These are phyloP conservation scores for Orychophragmus violaceus DNA, from an alignment of 345 rosid species.

Conservation along the genomic window DNA sequence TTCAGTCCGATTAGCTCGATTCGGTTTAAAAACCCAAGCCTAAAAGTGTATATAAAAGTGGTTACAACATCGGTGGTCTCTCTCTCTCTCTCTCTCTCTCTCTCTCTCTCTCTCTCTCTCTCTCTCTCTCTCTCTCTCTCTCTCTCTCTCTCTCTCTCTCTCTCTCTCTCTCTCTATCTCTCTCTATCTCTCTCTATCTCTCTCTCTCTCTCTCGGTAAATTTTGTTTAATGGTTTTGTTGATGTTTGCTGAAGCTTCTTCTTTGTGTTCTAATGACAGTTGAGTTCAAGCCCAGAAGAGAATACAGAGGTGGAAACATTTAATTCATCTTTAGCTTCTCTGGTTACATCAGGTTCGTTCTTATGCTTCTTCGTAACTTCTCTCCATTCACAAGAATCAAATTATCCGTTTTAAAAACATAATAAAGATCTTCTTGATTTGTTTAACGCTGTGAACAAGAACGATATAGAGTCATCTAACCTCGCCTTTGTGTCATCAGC, in stretches of 20 bases:
- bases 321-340: conserved; percentile 66
- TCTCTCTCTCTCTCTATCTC: no score
- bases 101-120: no score
- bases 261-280: conserved; percentile 36
- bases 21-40: no score
- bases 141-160: no score
- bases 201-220: no score
- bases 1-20: no score
- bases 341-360: conserved; percentile 68
- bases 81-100: no score
- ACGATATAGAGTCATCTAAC: conserved; percentile 72
- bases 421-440: not conserved
- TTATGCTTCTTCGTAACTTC: not conserved
- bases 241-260: not conserved
- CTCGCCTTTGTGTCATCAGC: conserved; percentile 68
- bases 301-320: no score
- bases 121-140: no score
- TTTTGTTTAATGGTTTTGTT: not conserved
- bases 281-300: conserved; percentile 63
- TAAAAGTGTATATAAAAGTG: no score
- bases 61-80: no score
- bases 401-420: not conserved
- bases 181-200: no score
- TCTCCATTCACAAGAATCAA: conserved; percentile 3
- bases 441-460: conserved; percentile 47